These are phyloP conservation scores for Fusarium fracticaudum DNA, from an alignment of 2,329 filamentous ascomycete genomes.

Conservation along the genomic window DNA sequence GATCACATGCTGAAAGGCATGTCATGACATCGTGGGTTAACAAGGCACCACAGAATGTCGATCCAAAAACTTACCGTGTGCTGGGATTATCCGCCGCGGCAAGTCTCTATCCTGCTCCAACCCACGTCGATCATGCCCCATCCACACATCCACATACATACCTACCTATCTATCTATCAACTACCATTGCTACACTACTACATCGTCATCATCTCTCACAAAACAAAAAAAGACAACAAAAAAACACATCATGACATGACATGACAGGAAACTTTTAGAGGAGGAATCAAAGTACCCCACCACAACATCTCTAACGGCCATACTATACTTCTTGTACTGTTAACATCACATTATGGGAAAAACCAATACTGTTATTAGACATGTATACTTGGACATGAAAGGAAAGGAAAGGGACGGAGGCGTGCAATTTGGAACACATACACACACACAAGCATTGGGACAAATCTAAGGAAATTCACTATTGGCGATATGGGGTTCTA, in stretches of 20 bases:
- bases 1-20: slow-evolving; percentile 21
- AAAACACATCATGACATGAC: background rate
- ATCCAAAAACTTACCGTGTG: slow-evolving; percentile 14
- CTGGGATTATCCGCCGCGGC: slow-evolving; percentile 20
- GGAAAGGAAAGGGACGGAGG: background rate
- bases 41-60: slow-evolving; percentile 36
- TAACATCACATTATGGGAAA: slow-evolving; percentile 4
- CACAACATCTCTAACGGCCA: slow-evolving; percentile 17
- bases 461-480: slow-evolving; percentile 6
- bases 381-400: background rate
- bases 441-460: slow-evolving; percentile 20
- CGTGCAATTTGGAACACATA: slow-evolving; percentile 4
- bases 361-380: background rate
- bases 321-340: slow-evolving; percentile 14
- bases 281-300: slow-evolving; percentile 3
- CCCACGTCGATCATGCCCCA: slow-evolving; percentile 21
- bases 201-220: background rate
- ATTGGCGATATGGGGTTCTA: slow-evolving; percentile 22
- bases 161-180: background rate
- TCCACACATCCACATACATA: background rate
- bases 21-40: slow-evolving; percentile 34
- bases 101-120: slow-evolving; percentile 18
- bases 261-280: slow-evolving; percentile 20
- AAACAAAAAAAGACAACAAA: background rate
- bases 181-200: background rate